Conservation (phyloP, 441 rosid genomes). For the Arabidopsis hybrid region DNA sequence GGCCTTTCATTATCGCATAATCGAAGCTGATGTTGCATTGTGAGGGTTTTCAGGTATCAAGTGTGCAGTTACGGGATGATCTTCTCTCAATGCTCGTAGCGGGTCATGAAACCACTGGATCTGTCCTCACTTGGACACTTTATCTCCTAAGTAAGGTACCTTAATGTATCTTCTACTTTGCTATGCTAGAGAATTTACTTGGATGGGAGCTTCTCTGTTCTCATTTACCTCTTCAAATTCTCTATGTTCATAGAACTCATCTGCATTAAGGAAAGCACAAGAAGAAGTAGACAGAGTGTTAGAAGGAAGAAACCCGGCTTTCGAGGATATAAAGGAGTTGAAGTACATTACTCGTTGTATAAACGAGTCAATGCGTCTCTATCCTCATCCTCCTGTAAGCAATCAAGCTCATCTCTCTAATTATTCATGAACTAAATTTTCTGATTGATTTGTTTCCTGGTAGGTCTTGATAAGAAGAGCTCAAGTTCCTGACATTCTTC, state of each 20-base stretch:
- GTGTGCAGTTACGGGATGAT: conserved; percentile 85
- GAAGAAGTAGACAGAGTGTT: conserved; percentile 88
- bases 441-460: conserved; percentile 16
- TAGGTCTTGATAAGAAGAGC: conserved; percentile 95
- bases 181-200: conserved; percentile 1
- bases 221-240: not conserved
- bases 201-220: conserved; percentile 15
- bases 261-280: conserved; percentile 74
- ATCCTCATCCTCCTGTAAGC: conserved; percentile 98
- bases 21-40: conserved; percentile 15
- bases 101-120: conserved; percentile 96
- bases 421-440: conserved; percentile 22
- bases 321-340: conserved; percentile 76
- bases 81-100: conserved; percentile 95
- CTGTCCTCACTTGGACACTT: conserved; percentile 92
- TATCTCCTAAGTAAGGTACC: conserved; percentile 95
- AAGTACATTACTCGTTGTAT: conserved; percentile 88
- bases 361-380: conserved; percentile 88
- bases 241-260: conserved; percentile 51
- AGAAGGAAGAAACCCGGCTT: conserved; percentile 72
- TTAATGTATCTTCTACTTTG: conserved; percentile 28
- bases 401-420: conserved; percentile 20
- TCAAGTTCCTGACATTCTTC: conserved; percentile 78
- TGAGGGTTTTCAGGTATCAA: conserved; percentile 65
- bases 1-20: conserved; percentile 4